A percentile compares a stretch with the other conserved stretches of the same genome.
phyloP scores from a whole-genome alignment of 768 basidiomycete species.

The Russula brevipes region DNA sequence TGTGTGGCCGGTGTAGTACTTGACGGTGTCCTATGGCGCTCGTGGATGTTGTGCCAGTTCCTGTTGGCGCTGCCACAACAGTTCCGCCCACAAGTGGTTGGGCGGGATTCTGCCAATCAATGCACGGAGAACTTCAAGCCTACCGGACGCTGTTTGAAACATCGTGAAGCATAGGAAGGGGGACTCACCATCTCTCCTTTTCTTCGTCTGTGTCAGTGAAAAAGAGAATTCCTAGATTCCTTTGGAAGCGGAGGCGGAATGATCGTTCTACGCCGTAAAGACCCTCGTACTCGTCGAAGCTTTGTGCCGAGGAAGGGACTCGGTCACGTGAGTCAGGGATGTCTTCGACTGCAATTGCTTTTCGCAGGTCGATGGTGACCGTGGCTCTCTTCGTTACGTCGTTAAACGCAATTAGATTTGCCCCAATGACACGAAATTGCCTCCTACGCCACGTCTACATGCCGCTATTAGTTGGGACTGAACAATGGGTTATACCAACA shows the following conservation, averaged over 20 bases:
- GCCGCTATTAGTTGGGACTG: slow-evolving; percentile 6
- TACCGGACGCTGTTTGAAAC: slow-evolving; percentile 31
- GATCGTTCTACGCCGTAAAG: slow-evolving; percentile 72
- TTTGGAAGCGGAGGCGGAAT: slow-evolving; percentile 78
- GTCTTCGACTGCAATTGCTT: slow-evolving; percentile 73
- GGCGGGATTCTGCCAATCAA: slow-evolving; percentile 87
- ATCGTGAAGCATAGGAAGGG: not conserved
- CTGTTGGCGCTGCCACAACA: slow-evolving; percentile 78
- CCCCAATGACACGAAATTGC: slow-evolving; percentile 77
- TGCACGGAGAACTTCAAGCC: slow-evolving; percentile 81
- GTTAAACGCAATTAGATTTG: slow-evolving; percentile 84
- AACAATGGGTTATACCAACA: not conserved
- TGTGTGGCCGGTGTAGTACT: not conserved
- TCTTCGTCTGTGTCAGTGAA: slow-evolving; percentile 88
- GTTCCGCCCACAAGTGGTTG: slow-evolving; percentile 90
- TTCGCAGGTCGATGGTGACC: slow-evolving; percentile 85
- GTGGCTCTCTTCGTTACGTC: slow-evolving; percentile 89
- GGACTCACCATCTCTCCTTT: slow-evolving; percentile 74
- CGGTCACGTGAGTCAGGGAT: slow-evolving; percentile 55
- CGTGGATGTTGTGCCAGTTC: slow-evolving; percentile 32
- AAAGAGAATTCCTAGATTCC: slow-evolving; percentile 77
- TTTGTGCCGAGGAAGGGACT: slow-evolving; percentile 39
- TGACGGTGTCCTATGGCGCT: not conserved
- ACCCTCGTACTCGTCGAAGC: slow-evolving; percentile 55
- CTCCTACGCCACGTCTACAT: slow-evolving; percentile 75